Conservation (phyloP, 306 rosid species). For the Medicago arabica region DNA sequence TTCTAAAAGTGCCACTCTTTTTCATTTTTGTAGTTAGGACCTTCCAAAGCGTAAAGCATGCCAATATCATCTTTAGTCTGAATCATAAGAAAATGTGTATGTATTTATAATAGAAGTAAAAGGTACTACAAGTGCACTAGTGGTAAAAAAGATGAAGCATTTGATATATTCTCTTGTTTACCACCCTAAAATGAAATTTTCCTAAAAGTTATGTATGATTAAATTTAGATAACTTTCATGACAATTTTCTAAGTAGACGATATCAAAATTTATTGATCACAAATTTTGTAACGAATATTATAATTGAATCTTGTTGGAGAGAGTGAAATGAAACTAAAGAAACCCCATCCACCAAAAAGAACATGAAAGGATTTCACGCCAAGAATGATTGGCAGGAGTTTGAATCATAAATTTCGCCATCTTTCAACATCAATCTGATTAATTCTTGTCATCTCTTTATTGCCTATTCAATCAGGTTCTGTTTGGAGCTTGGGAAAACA, state of each 20-base stretch:
- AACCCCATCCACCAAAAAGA: conserved; percentile 52
- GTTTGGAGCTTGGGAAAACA: conserved; percentile 60
- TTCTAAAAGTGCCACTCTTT: conserved; percentile 24
- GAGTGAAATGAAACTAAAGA: not conserved
- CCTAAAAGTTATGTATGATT: not conserved
- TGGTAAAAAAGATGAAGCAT: conserved; percentile 34
- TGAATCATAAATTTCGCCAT: conserved; percentile 58
- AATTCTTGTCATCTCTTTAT: conserved; percentile 61
- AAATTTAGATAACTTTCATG: not conserved
- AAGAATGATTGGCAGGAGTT: conserved; percentile 67
- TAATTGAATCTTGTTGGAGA: not conserved
- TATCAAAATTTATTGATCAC: no score
- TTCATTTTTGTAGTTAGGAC: conserved; percentile 15
- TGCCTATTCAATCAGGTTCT: conserved; percentile 47
- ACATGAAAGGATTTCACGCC: conserved; percentile 39
- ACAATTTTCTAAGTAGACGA: no score
- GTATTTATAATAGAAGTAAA: conserved; percentile 4
- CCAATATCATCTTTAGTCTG: conserved; percentile 16
- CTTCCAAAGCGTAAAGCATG: conserved; percentile 33
- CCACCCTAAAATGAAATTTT: not conserved
- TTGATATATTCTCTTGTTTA: conserved; percentile 15
- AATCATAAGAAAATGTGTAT: conserved; percentile 32
- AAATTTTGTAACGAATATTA: not conserved
- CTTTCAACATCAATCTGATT: conserved; percentile 69
- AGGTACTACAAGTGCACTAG: conserved; percentile 31